Base-by-base conservation (phyloP, 495 filamentous ascomycete species). In the Rostrohypoxylon terebratum region DNA sequence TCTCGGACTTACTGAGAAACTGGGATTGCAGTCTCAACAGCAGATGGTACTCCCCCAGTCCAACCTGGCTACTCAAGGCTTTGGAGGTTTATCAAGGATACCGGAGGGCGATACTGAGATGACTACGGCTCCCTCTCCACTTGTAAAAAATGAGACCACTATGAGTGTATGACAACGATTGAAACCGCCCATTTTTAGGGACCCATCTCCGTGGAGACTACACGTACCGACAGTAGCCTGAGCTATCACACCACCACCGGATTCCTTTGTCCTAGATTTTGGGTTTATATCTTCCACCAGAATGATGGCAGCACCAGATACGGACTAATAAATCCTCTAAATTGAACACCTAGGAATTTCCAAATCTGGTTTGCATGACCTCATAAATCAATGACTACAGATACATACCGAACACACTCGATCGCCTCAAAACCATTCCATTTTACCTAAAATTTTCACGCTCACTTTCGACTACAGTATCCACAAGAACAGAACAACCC, bases 1-100 rank as follows among this genome's bases (percentile, higher is more conserved):
- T 57, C 87, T 92, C 7, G 94, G 93, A 72, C 81, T 98, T 72
- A 94, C 94, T 78, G 91, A 97, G 79, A 94, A 94, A 77, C 86
- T 98, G n/a, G 90, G 91, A 69, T 79, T 96, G 23, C 88, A 88
- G 18, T 86, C 87, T 51, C 79, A 68, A 47, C 88, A 90, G 69
- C 71, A 67, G 13, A 59, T 64, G 25, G 76, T 71, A 9, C 66
- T 74, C 1, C 74, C 71, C 0, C 82, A 86, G 36, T 80, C 84
- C 11, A 82, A 85, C 18, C 78, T 92, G 14, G 73, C 76, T n/a
- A 73, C 73, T 6, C 81, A 82, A 16, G 81, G 81, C 8, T 87
- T 91, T 23, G 91, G 91, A 2, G 90, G 91, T 0, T 82, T 95
- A 54, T 86, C 90, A 63, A 83, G 88, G 20, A 92, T 94, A 74